phyloP scores from a whole-genome alignment of 2,329 filamentous ascomycete species.

The Aspergillus pseudonomiae region DNA sequence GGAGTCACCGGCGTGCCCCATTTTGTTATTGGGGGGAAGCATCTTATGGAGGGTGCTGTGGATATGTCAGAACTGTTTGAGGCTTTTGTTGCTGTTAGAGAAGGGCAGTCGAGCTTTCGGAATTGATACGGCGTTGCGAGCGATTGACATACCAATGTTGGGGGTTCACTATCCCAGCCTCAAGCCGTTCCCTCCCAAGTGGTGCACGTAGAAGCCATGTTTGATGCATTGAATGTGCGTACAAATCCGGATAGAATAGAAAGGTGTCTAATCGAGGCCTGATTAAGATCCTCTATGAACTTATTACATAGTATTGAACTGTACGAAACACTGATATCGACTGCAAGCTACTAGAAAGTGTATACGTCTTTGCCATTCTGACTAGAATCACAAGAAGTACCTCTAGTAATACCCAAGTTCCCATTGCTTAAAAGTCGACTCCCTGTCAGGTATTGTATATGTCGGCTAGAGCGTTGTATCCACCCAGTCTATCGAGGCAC shows the following conservation, averaged over 20 bases:
- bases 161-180: background rate
- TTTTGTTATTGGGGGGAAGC: constrained; percentile 20
- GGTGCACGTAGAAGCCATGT: background rate
- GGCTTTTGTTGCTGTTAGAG: constrained; percentile 14
- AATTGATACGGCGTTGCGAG: no score
- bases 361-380: background rate
- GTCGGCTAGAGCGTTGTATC: background rate
- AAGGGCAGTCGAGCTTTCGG: background rate
- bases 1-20: constrained; percentile 23
- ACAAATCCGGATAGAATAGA: no score
- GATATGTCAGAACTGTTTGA: constrained; percentile 24
- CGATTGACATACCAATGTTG: background rate
- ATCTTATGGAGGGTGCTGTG: constrained; percentile 19
- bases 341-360: background rate
- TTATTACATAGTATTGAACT: background rate
- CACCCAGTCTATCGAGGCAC: background rate
- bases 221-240: background rate
- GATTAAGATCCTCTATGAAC: background rate
- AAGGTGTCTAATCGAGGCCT: background rate
- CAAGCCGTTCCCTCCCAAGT: background rate
- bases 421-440: background rate
- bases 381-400: background rate
- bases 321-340: background rate
- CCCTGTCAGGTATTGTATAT: background rate
- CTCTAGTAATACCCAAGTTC: background rate